Conservation (phyloP, 2,329 filamentous ascomycete genomes). For the Apiospora pterosperma region DNA sequence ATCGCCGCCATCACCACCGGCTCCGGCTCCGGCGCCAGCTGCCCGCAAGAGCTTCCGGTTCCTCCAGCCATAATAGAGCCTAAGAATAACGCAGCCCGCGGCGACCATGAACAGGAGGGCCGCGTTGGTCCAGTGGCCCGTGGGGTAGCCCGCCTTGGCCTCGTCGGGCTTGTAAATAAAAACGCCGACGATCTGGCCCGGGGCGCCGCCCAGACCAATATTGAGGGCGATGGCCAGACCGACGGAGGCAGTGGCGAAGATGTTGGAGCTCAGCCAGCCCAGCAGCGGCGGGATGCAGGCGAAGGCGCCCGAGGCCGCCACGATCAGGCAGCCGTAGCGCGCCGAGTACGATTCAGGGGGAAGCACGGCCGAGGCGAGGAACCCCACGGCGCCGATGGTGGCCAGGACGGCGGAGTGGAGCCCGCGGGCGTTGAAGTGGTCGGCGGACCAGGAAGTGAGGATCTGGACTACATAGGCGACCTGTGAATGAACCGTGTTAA, state of each 20-base stretch:
- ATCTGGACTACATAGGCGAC: slow-evolving; percentile 23
- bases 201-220: slow-evolving; percentile 59
- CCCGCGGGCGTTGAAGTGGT: slow-evolving; percentile 53
- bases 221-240: slow-evolving; percentile 69
- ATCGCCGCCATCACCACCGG: not conserved
- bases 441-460: slow-evolving; percentile 55
- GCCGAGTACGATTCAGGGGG: slow-evolving; percentile 53
- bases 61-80: slow-evolving; percentile 51
- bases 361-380: slow-evolving; percentile 60
- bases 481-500: not conserved
- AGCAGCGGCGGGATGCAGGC: slow-evolving; percentile 65
- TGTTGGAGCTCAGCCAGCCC: slow-evolving; percentile 64
- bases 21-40: slow-evolving; percentile 24
- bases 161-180: slow-evolving; percentile 69
- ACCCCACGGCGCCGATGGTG: slow-evolving; percentile 39
- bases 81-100: slow-evolving; percentile 46
- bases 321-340: slow-evolving; percentile 65
- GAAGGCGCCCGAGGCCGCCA: slow-evolving; percentile 63
- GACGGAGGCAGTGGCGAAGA: slow-evolving; percentile 59
- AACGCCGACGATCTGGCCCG: slow-evolving; percentile 67
- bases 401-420: slow-evolving; percentile 39
- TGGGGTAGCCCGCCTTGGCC: slow-evolving; percentile 57
- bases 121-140: slow-evolving; percentile 66
- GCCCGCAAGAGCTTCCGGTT: slow-evolving; percentile 33
- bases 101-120: slow-evolving; percentile 57